Conservation (phyloP, 140 eudicot genomes). For the Erigeron philadelphicus region DNA sequence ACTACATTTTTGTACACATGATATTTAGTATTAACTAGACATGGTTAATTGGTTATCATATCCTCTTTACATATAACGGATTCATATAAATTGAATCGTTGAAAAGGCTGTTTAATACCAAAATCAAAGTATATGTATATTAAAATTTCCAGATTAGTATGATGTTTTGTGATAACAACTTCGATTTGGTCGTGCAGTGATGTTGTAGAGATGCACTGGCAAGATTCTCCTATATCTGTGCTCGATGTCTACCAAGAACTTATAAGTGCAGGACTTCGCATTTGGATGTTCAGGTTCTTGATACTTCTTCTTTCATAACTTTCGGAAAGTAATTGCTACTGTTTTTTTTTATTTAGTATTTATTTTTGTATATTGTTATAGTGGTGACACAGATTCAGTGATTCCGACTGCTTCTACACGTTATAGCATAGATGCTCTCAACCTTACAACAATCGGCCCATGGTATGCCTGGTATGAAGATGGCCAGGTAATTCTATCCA, state of each 20-base stretch:
- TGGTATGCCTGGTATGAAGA: constrained; percentile 96
- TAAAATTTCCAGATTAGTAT: not conserved
- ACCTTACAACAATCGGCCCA: constrained; percentile 65
- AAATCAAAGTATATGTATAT: not conserved
- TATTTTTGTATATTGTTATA: constrained; percentile 23
- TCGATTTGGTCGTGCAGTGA: constrained; percentile 35
- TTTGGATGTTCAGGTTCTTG: constrained; percentile 79
- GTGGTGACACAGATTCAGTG: constrained; percentile 93
- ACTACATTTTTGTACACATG: not conserved
- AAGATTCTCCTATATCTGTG: constrained; percentile 71
- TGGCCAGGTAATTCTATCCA: constrained; percentile 65
- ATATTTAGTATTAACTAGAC: not conserved
- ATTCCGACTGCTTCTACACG: constrained; percentile 95
- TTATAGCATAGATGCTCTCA: constrained; percentile 69
- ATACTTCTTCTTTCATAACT: constrained; percentile 2
- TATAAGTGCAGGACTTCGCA: constrained; percentile 64
- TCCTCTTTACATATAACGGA: not conserved
- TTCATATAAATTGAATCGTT: not conserved
- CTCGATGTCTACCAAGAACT: constrained; percentile 70
- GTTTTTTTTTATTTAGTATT: not conserved
- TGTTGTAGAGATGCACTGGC: constrained; percentile 49
- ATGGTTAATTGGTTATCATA: not conserved
- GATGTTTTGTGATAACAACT: constrained; percentile 10
- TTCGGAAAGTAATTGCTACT: not conserved
- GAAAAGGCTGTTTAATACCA: not conserved